Evolutionary conservation across 169 alveolate species (phyloP), one percentile per base, ranked within the genome.

Genomic region (Pseudocohnilembus persalinus): DNA sequence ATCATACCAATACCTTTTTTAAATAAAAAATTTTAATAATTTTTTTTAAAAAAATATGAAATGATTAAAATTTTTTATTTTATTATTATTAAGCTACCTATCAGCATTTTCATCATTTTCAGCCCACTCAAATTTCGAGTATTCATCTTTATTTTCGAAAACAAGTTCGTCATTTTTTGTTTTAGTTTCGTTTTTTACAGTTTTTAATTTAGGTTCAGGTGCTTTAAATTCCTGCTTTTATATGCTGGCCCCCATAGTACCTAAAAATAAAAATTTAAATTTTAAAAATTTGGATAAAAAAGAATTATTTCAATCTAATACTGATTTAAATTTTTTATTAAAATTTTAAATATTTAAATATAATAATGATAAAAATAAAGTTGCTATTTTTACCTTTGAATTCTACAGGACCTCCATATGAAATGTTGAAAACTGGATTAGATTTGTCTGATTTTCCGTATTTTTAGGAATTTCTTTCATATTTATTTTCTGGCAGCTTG

Each of bases 1-100:
- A 82, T 94, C 96, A 85, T 94, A 94, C 97, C 97, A 94, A 35
- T 91, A 93, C 34, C 96, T 49, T 11, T 11, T 11, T 49, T 11
- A 11, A 49, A 11, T 11, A 49, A 49, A 49, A 11, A 49, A 49
- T 49, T 11, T 49, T 20, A 11, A 4, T 49, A 49, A 11, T 49
- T 20, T 11, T 4, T 49, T 20, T 49, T n/a, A n/a, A n/a, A n/a
- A n/a, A n/a, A n/a, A n/a, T n/a, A n/a, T n/a, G n/a, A n/a, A n/a
- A n/a, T n/a, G n/a, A 49, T 49, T 11, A 4, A 4, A 49, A 11
- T 49, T 11, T 49, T 49, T 49, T 49, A 11, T 49, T 49, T 49
- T 49, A 11, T 49, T 49, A 49, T 11, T 49, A 11, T 49, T 20
- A 4, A 20, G 4, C 20, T 49, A 49, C 68, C 68, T 49, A 49